phyloP scores from a whole-genome alignment of 495 filamentous ascomycete species.

The Cairneyella variabilis region DNA sequence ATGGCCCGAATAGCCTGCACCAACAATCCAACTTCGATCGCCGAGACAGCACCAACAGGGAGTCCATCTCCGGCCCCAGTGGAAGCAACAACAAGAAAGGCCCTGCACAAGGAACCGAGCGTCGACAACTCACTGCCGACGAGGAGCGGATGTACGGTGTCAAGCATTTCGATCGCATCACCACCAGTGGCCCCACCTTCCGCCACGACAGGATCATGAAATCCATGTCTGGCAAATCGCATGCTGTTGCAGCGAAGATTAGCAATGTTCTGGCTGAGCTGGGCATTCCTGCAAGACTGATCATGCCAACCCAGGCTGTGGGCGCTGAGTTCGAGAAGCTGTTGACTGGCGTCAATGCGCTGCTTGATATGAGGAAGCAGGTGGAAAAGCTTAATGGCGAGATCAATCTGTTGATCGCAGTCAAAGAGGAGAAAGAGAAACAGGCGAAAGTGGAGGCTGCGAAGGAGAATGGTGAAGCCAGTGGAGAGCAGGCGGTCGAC shows the following conservation, averaged over 20 bases:
- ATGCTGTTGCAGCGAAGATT: constrained; percentile 77
- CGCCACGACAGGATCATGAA: constrained; percentile 80
- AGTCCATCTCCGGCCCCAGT: constrained; percentile 44
- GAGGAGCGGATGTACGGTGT: constrained; percentile 81
- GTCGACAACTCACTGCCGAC: constrained; percentile 65
- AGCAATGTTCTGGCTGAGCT: constrained; percentile 72
- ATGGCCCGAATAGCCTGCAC: constrained; percentile 30
- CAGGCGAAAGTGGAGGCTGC: constrained; percentile 15
- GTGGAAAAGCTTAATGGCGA: constrained; percentile 84
- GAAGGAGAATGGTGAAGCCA: constrained; percentile 17
- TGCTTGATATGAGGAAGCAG: constrained; percentile 81
- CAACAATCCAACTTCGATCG: constrained; percentile 40
- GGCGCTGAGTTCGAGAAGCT: constrained; percentile 78
- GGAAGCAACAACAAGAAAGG: constrained; percentile 53
- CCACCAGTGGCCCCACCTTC: constrained; percentile 64
- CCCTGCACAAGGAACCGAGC: constrained; percentile 38
- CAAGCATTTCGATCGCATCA: constrained; percentile 76
- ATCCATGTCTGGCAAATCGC: constrained; percentile 75
- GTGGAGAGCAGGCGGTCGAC: constrained; percentile 18
- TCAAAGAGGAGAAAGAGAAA: constrained; percentile 57
- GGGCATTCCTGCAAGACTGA: constrained; percentile 69
- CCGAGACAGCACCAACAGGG: constrained; percentile 49
- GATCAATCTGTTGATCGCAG: constrained; percentile 66
- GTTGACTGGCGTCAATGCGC: constrained; percentile 63
- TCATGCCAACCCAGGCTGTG: constrained; percentile 82